Conservation (phyloP, 768 basidiomycete species). For the Agaricus blazei region DNA sequence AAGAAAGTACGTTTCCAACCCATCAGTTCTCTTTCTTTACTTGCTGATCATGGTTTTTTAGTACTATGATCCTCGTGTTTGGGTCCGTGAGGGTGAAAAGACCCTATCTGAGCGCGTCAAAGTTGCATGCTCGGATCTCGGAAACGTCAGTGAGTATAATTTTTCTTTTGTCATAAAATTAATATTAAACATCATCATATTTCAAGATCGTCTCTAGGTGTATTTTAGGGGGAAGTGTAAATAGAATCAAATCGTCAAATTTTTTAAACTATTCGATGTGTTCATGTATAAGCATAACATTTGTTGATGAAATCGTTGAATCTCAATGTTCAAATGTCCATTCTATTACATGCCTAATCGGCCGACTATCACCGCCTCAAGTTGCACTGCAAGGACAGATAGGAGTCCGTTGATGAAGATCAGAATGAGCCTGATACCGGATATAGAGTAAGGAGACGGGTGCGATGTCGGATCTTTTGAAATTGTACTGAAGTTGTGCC, state of each 20-base stretch:
- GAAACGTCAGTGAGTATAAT: slow-evolving; percentile 35
- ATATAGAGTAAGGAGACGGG: no score
- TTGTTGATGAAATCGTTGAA: no score
- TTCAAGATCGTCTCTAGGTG: slow-evolving; percentile 5
- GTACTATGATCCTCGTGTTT: slow-evolving; percentile 95
- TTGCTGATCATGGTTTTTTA: slow-evolving; percentile 19
- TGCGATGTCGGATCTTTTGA: no score
- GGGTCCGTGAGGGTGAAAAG: slow-evolving; percentile 99
- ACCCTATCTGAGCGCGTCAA: slow-evolving; percentile 83
- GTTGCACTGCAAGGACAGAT: no score
- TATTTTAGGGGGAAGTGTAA: background rate
- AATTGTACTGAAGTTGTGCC: no score
- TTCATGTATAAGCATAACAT: background rate
- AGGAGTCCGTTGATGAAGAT: no score
- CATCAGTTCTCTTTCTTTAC: background rate
- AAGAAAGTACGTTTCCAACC: slow-evolving; percentile 67
- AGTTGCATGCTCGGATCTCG: slow-evolving; percentile 89
- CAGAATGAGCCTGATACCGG: no score
- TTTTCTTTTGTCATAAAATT: background rate
- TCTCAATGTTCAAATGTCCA: no score
- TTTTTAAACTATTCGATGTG: background rate
- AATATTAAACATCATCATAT: background rate
- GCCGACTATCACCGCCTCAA: no score
- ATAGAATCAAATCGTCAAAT: background rate
- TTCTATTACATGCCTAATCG: no score